Evolutionary conservation across 768 basidiomycete genomes (phyloP).

Genomic region (Psilocybe azurescens): DNA sequence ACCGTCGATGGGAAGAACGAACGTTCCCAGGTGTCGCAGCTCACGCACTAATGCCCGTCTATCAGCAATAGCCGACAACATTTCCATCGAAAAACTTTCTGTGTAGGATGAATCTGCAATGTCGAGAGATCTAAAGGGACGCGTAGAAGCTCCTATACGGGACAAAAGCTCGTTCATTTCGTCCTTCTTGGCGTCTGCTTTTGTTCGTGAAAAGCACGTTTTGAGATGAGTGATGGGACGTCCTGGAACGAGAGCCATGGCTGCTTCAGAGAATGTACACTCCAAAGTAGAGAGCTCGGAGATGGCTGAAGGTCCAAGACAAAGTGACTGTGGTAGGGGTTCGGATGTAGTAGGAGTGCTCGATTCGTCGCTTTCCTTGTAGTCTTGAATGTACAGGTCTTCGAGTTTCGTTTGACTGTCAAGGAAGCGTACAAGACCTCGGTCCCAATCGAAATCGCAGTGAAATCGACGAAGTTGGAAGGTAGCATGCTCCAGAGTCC

Average conservation of each 20-base stretch:
- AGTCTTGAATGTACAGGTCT: slow-evolving; percentile 57
- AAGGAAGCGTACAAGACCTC: slow-evolving; percentile 56
- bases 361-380: slow-evolving; percentile 32
- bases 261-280: slow-evolving; percentile 74
- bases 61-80: slow-evolving; percentile 48
- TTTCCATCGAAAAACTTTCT: slow-evolving; percentile 56
- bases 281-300: slow-evolving; percentile 59
- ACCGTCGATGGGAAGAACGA: slow-evolving; percentile 65
- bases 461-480: slow-evolving; percentile 67
- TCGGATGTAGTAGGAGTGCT: slow-evolving; percentile 28
- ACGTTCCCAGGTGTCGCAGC: slow-evolving; percentile 65
- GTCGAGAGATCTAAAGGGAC: slow-evolving; percentile 56
- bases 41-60: slow-evolving; percentile 38
- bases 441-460: slow-evolving; percentile 72
- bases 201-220: slow-evolving; percentile 69
- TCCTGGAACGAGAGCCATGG: slow-evolving; percentile 56
- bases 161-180: slow-evolving; percentile 57
- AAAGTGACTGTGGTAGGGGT: slow-evolving; percentile 20
- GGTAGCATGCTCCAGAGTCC: slow-evolving; percentile 45
- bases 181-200: slow-evolving; percentile 49
- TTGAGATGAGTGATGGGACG: slow-evolving; percentile 68
- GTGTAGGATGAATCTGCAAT: slow-evolving; percentile 67
- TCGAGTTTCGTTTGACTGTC: slow-evolving; percentile 49
- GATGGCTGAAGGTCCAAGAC: slow-evolving; percentile 40
- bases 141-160: slow-evolving; percentile 49